Base-by-base conservation (phyloP, 345 rosid genomes). In the Populus nigra region DNA sequence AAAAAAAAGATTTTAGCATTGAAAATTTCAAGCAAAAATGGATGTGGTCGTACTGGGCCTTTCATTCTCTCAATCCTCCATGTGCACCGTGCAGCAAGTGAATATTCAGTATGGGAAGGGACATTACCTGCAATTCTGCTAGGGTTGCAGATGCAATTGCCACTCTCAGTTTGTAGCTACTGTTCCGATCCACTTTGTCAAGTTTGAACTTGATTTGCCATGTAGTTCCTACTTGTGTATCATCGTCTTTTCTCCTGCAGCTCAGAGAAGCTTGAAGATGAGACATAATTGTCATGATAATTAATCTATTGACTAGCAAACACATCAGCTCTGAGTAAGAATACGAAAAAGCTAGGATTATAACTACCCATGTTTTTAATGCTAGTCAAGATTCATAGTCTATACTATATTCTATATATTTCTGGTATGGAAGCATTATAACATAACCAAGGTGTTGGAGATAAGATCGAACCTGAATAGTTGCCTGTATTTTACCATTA, bases 211-310 rank as follows among this genome's bases (percentile, higher is more conserved):
- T 73, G 65, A 81, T 77, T 38, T 77, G 80, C 84, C 84, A 81
- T 7, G 81, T 77, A 3, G 80, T 73, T 80, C 91, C 92, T 45
- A 78, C 85, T 78, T 80, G 77, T 23, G 86, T 73, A 43, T 61
- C 77, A 43, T 81, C 77, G 33, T 79, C 88, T 75, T 68, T 82
- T 75, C 71, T 78, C 88, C 91, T 90, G 83, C 27, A 31, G 73
- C 25, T 29, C 1, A 45, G 39, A n/a, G 27, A 65, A 29, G 45
- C 27, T 71, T 63, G 72, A 41, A n/a, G 17, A 12, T 17, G 20
- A 25, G 16, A 68, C 1, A 41, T 17, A 53, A 23, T 65, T 33
- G 36, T 65, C 20, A n/a, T 66, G 17, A 55, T n/a, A n/a, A 5
- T 36, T 53, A 63, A 9, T n/a, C 50, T 16, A 27, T 5, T 47